Percentiles rank a stretch among this genome's conserved stretches.
phyloP scores from a whole-genome alignment of 139 green algal species.

The Auxenochlorella pyrenoidosa region DNA sequence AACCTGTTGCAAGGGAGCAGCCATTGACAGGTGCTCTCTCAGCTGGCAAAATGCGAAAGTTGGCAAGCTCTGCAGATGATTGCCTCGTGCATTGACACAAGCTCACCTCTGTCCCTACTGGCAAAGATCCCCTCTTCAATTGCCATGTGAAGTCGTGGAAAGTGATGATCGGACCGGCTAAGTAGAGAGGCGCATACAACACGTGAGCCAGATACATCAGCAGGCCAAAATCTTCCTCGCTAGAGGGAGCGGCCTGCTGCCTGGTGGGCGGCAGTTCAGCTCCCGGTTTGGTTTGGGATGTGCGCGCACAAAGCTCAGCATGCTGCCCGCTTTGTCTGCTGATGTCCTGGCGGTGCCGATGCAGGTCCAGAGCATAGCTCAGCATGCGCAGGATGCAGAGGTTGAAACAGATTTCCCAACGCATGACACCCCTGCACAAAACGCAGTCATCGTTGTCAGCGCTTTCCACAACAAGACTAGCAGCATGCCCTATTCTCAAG shows the following conservation, averaged over 20 bases:
- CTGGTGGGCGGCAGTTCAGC: neutral
- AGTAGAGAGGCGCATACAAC: constrained; percentile 93
- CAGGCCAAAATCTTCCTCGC: constrained; percentile 47
- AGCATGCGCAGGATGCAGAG: constrained; percentile 85
- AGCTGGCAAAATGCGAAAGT: too few species aligned
- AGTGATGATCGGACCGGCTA: constrained; percentile 88
- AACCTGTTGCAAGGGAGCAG: constrained; percentile 40
- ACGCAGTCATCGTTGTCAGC: neutral
- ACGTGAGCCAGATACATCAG: constrained; percentile 75
- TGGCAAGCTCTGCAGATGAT: too few species aligned
- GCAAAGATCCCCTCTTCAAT: constrained; percentile 13
- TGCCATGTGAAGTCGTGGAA: constrained; percentile 90
- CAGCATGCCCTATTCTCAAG: too few species aligned
- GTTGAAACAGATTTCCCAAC: constrained; percentile 95
- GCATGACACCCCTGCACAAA: constrained; percentile 58
- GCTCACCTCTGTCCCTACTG: neutral
- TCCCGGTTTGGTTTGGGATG: too few species aligned
- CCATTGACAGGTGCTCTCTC: too few species aligned
- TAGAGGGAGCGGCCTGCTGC: constrained; percentile 1
- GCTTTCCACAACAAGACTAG: too few species aligned
- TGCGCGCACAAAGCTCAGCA: neutral
- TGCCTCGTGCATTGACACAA: too few species aligned
- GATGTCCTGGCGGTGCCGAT: constrained; percentile 60
- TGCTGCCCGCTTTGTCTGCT: neutral
- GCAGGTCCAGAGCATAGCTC: constrained; percentile 83